phyloP scores from a whole-genome alignment of 805 yeast species.

The Lipomyces yamadae region DNA sequence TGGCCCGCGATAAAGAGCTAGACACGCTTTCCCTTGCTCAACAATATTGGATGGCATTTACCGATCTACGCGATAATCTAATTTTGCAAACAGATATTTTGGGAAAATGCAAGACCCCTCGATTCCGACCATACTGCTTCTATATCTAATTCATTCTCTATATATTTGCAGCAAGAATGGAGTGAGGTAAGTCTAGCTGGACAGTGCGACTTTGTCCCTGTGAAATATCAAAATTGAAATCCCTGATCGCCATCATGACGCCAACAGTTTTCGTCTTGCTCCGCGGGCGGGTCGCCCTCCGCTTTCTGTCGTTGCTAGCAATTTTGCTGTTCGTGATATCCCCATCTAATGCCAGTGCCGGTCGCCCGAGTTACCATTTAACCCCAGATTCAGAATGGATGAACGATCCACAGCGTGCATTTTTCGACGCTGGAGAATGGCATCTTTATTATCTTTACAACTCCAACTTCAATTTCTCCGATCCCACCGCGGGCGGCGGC shows the following conservation, averaged over 20 bases:
- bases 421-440: not conserved
- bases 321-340: not conserved
- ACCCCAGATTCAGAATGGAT: not conserved
- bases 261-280: not conserved
- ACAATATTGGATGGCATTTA: not conserved
- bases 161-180: not conserved
- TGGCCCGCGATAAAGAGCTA: not conserved
- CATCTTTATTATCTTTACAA: not conserved
- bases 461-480: not conserved
- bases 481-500: slow-evolving; percentile 1
- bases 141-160: not conserved
- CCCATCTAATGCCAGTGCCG: not conserved
- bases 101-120: not conserved
- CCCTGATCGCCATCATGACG: not conserved
- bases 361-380: not conserved
- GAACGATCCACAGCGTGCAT: not conserved
- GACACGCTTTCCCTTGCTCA: no score
- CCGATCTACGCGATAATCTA: not conserved
- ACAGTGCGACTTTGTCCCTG: not conserved
- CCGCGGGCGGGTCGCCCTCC: not conserved
- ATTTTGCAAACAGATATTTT: not conserved
- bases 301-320: not conserved
- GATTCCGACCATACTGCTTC: not conserved
- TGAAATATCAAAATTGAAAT: not conserved
- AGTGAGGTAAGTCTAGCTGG: not conserved